Evolutionary conservation across 2,329 filamentous ascomycete genomes (phyloP).

Genomic region (Talaromyces sp.): DNA sequence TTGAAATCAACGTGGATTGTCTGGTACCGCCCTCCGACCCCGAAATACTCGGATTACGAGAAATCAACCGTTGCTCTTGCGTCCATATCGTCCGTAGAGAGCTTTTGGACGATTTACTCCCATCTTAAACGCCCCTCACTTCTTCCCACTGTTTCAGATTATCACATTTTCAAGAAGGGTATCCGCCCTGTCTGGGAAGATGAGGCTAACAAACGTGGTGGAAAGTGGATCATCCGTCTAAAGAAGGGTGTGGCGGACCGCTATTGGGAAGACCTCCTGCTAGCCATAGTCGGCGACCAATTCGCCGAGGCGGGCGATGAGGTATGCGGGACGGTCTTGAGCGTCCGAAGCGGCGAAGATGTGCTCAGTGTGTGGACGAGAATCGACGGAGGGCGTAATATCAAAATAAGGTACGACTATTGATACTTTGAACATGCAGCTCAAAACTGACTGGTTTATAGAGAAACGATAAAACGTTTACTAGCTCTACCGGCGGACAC

Average conservation of each 20-base stretch:
- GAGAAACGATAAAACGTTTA: slow-evolving; percentile 89
- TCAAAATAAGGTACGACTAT: slow-evolving; percentile 77
- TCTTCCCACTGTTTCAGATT: slow-evolving; percentile 90
- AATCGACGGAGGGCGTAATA: slow-evolving; percentile 85
- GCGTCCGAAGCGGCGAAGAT: slow-evolving; percentile 91
- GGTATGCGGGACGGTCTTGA: slow-evolving; percentile 90
- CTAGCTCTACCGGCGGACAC: slow-evolving; percentile 84
- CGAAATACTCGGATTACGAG: slow-evolving; percentile 97
- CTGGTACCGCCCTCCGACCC: slow-evolving; percentile 95
- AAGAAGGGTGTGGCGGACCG: slow-evolving; percentile 97
- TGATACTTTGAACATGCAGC: too few species aligned
- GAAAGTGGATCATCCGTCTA: slow-evolving; percentile 94
- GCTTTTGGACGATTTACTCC: slow-evolving; percentile 85
- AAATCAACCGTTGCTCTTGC: slow-evolving; percentile 90
- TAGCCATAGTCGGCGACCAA: slow-evolving; percentile 89
- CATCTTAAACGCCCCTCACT: slow-evolving; percentile 86
- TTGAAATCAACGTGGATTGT: slow-evolving; percentile 90
- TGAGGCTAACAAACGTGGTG: slow-evolving; percentile 90
- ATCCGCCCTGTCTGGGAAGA: slow-evolving; percentile 98
- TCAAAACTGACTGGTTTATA: slow-evolving; percentile 39
- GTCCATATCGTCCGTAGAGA: slow-evolving; percentile 75
- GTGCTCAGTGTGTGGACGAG: slow-evolving; percentile 97
- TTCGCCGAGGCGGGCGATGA: slow-evolving; percentile 91
- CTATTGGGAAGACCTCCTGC: slow-evolving; percentile 91
- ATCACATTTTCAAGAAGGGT: slow-evolving; percentile 95